Conservation (phyloP, 768 basidiomycete genomes). For the Collybiopsis luxurians region DNA sequence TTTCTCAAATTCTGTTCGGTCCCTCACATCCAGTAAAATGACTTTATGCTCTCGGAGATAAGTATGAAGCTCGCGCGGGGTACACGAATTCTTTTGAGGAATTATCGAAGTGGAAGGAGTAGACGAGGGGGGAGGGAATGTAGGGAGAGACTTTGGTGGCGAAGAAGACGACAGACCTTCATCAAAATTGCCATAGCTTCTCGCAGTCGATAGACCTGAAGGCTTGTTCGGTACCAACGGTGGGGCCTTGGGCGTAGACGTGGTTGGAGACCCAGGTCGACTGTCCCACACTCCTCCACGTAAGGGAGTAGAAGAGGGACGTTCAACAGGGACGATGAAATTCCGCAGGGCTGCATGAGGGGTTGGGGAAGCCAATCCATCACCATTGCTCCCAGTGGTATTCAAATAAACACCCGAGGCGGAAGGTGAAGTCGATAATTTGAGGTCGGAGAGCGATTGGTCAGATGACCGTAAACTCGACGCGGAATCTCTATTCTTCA, state of each 20-base stretch:
- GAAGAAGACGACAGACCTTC: neutral
- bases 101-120: slow-evolving; percentile 35
- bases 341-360: slow-evolving; percentile 18
- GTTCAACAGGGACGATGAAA: slow-evolving; percentile 42
- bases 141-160: neutral
- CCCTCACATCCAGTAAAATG: slow-evolving; percentile 81
- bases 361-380: slow-evolving; percentile 11
- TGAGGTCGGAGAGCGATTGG: neutral
- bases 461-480: neutral
- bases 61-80: slow-evolving; percentile 54
- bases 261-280: slow-evolving; percentile 60
- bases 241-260: slow-evolving; percentile 15
- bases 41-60: slow-evolving; percentile 61
- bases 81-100: slow-evolving; percentile 58
- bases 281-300: slow-evolving; percentile 48
- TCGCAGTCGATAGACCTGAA: slow-evolving; percentile 34
- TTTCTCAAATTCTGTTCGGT: slow-evolving; percentile 69
- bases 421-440: neutral
- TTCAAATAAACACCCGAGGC: neutral
- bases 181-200: slow-evolving; percentile 13
- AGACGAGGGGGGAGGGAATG: slow-evolving; percentile 15
- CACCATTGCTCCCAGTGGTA: neutral
- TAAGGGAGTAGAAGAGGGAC: slow-evolving; percentile 58
- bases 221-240: slow-evolving; percentile 33
- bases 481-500: neutral